phyloP scores from a whole-genome alignment of 768 basidiomycete species.

The Nidularia pulvinata region DNA sequence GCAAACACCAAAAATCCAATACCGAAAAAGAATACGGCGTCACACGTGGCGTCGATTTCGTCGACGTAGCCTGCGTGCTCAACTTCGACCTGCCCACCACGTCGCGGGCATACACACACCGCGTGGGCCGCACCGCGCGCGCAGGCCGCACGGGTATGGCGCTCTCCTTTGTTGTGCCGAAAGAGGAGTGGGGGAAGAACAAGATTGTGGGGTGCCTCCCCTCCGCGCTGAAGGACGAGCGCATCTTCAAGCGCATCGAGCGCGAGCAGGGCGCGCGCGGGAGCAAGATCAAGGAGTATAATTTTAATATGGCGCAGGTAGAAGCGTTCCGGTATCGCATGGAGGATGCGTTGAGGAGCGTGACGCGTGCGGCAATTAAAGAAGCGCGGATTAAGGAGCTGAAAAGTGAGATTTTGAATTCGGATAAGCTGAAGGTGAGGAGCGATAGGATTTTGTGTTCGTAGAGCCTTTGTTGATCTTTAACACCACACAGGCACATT shows the following conservation, averaged over 20 bases:
- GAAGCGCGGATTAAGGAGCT: slow-evolving; percentile 95
- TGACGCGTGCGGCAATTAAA: slow-evolving; percentile 82
- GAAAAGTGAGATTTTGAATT: slow-evolving; percentile 91
- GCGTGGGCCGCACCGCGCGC: slow-evolving; percentile 95
- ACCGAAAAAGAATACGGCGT: slow-evolving; percentile 87
- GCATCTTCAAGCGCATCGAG: slow-evolving; percentile 76
- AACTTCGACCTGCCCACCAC: slow-evolving; percentile 98
- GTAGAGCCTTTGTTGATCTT: no score
- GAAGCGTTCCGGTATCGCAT: slow-evolving; percentile 98
- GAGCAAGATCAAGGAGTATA: slow-evolving; percentile 81
- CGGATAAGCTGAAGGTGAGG: slow-evolving; percentile 90
- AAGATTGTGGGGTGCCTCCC: slow-evolving; percentile 70
- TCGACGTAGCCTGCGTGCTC: slow-evolving; percentile 95
- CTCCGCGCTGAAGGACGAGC: slow-evolving; percentile 76
- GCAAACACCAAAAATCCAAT: slow-evolving; percentile 43
- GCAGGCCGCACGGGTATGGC: slow-evolving; percentile 94
- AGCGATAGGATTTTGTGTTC: no score
- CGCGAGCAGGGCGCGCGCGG: slow-evolving; percentile 64
- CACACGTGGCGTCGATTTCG: slow-evolving; percentile 95
- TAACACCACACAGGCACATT: slow-evolving; percentile 71
- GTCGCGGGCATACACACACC: slow-evolving; percentile 88
- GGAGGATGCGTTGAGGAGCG: slow-evolving; percentile 92
- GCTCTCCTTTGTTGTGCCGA: slow-evolving; percentile 83
- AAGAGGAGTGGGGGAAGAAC: slow-evolving; percentile 68
- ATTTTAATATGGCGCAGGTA: slow-evolving; percentile 94